A percentile compares a stretch with the other conserved stretches of the same genome.
phyloP scores from a whole-genome alignment of 768 basidiomycete species.

The Tricholoma hemisulphureum region DNA sequence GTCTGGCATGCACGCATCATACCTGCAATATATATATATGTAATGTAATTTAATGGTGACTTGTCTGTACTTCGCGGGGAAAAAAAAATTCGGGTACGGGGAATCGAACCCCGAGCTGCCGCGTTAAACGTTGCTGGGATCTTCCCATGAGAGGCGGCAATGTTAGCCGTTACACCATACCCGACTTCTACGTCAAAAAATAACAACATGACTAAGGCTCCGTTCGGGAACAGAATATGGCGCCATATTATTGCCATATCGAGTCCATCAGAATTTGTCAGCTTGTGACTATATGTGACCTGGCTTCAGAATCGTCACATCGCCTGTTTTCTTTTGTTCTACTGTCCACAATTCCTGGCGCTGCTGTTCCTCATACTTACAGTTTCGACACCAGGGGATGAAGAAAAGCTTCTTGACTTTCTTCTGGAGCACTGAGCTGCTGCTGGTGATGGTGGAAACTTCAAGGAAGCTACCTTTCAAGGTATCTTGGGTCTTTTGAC shows the following conservation, averaged over 20 bases:
- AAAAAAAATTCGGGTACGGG: conserved; percentile 42
- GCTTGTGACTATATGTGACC: not conserved
- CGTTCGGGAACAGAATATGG: too few relatives aligned
- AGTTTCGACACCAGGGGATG: not conserved
- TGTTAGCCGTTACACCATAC: conserved; percentile 64
- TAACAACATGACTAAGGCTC: too few relatives aligned
- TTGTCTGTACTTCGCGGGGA: not conserved
- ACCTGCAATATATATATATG: too few relatives aligned
- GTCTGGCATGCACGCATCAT: too few relatives aligned
- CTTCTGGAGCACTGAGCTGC: too few relatives aligned
- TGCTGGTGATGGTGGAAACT: not conserved
- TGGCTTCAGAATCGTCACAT: not conserved
- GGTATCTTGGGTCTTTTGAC: not conserved
- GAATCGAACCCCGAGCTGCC: conserved; percentile 55
- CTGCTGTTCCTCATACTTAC: too few relatives aligned
- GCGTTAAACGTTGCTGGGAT: conserved; percentile 18
- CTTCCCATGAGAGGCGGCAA: conserved; percentile 54
- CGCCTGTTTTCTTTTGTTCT: too few relatives aligned
- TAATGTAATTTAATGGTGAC: too few relatives aligned
- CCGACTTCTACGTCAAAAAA: too few relatives aligned
- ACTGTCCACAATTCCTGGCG: not conserved
- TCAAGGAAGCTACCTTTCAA: not conserved
- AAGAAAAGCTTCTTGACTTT: not conserved
- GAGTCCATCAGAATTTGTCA: not conserved
- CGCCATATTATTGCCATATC: too few relatives aligned